phyloP scores from a whole-genome alignment of 768 basidiomycete genomes.

The Lentinula lateritia region DNA sequence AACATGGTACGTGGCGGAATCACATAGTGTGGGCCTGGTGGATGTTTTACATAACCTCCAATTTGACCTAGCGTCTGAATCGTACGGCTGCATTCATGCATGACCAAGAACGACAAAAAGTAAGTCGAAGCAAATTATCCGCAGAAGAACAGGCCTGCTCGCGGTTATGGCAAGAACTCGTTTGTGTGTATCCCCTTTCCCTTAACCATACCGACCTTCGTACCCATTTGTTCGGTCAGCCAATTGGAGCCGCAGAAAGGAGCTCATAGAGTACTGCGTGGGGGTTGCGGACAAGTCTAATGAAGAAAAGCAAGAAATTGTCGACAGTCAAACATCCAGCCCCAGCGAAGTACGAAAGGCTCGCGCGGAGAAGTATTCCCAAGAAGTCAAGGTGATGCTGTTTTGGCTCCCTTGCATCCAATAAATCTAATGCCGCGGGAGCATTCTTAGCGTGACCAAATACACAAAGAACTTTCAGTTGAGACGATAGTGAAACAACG shows the following conservation, averaged over 20 bases:
- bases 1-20: slow-evolving; percentile 31
- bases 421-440: slow-evolving; percentile 3
- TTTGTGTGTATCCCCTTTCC: slow-evolving; percentile 39
- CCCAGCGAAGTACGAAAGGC: slow-evolving; percentile 41
- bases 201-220: slow-evolving; percentile 11
- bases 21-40: too few species aligned
- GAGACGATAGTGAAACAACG: slow-evolving; percentile 48
- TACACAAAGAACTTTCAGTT: slow-evolving; percentile 49
- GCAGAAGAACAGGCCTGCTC: slow-evolving; percentile 73
- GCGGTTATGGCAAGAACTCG: slow-evolving; percentile 72
- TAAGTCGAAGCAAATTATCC: slow-evolving; percentile 30
- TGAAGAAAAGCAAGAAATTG: slow-evolving; percentile 44
- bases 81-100: slow-evolving; percentile 71
- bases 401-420: too few species aligned
- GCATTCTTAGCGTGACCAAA: slow-evolving; percentile 40
- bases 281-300: slow-evolving; percentile 61
- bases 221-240: slow-evolving; percentile 20
- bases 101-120: slow-evolving; percentile 52
- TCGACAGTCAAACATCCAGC: slow-evolving; percentile 32
- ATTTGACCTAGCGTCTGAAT: slow-evolving; percentile 49
- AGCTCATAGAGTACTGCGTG: slow-evolving; percentile 75
- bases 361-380: slow-evolving; percentile 54
- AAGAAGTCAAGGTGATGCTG: slow-evolving; percentile 66
- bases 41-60: too few species aligned
- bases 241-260: slow-evolving; percentile 69